These are phyloP conservation scores for Alternaria dauci DNA, from an alignment of 2,329 filamentous ascomycete genomes.

Conservation along the genomic window DNA sequence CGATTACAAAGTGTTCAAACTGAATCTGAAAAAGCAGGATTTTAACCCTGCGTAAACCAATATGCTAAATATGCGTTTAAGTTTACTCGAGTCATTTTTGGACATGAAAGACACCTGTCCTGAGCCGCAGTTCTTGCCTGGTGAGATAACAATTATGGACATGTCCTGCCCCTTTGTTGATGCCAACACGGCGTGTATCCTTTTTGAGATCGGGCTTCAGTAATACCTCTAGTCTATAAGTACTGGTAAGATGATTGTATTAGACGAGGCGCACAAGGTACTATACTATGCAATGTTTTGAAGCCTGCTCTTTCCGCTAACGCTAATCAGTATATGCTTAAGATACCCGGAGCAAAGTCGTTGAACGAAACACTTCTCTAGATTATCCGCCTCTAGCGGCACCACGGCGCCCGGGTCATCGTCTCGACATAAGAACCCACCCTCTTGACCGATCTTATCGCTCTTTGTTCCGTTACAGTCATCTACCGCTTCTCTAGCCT, in stretches of 20 bases:
- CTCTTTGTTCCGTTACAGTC: conserved; percentile 73
- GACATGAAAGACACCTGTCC: conserved; percentile 18
- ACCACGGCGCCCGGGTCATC: conserved; percentile 69
- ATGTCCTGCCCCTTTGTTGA: conserved; percentile 76
- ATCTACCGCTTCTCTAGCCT: conserved; percentile 75
- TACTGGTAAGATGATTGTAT: conserved; percentile 64
- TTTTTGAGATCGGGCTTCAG: conserved; percentile 75
- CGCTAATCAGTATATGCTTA: too few relatives aligned
- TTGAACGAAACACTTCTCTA: conserved; percentile 19
- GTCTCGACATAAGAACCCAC: conserved; percentile 80
- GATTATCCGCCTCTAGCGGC: conserved; percentile 73
- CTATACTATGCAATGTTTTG: too few relatives aligned
- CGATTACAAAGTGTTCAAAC: background rate
- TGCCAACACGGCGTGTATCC: conserved; percentile 69
- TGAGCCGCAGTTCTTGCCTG: conserved; percentile 6
- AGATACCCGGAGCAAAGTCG: too few relatives aligned
- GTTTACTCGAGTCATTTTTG: background rate
- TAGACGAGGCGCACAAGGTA: conserved; percentile 78
- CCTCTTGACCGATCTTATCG: conserved; percentile 70
- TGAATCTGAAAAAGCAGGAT: background rate
- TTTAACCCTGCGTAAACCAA: background rate
- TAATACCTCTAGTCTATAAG: conserved; percentile 64
- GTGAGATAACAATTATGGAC: conserved; percentile 69
- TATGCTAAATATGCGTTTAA: background rate
- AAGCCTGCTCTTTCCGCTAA: too few relatives aligned